A percentile compares a stretch with the other conserved stretches of the same genome.
phyloP scores from a whole-genome alignment of 2,329 filamentous ascomycete genomes.

The Colletotrichum lini region DNA sequence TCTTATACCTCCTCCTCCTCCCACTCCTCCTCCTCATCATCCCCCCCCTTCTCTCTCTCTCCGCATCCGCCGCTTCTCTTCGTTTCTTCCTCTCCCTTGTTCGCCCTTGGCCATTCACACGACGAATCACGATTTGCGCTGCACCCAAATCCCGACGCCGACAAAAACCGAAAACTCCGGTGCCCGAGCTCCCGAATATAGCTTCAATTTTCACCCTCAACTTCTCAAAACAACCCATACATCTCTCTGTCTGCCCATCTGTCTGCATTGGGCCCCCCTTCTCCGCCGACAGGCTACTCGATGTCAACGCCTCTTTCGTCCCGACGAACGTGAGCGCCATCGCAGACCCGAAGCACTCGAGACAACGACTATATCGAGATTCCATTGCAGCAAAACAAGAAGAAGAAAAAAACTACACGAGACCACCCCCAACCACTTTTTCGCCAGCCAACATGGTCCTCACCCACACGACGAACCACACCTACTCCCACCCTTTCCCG shows the following conservation, averaged over 20 bases:
- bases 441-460: slow-evolving; percentile 67
- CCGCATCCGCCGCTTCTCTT: background rate
- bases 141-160: slow-evolving; percentile 17
- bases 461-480: slow-evolving; percentile 76
- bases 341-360: slow-evolving; percentile 5
- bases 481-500: slow-evolving; percentile 85
- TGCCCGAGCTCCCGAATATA: slow-evolving; percentile 36
- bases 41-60: slow-evolving; percentile 8
- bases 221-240: slow-evolving; percentile 5
- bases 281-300: slow-evolving; percentile 14
- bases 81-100: background rate
- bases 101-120: background rate
- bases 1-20: slow-evolving; percentile 13
- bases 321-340: slow-evolving; percentile 36
- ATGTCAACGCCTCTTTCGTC: slow-evolving; percentile 33
- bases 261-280: slow-evolving; percentile 13
- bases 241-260: background rate
- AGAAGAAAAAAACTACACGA: too few relatives aligned
- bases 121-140: slow-evolving; percentile 1
- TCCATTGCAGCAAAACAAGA: background rate
- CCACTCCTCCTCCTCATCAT: slow-evolving; percentile 8
- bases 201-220: slow-evolving; percentile 17
- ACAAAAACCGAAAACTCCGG: slow-evolving; percentile 22
- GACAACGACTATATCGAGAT: background rate
- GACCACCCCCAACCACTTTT: background rate